phyloP scores from a whole-genome alignment of 768 basidiomycete genomes.

The Amanita pseudoporphyria region DNA sequence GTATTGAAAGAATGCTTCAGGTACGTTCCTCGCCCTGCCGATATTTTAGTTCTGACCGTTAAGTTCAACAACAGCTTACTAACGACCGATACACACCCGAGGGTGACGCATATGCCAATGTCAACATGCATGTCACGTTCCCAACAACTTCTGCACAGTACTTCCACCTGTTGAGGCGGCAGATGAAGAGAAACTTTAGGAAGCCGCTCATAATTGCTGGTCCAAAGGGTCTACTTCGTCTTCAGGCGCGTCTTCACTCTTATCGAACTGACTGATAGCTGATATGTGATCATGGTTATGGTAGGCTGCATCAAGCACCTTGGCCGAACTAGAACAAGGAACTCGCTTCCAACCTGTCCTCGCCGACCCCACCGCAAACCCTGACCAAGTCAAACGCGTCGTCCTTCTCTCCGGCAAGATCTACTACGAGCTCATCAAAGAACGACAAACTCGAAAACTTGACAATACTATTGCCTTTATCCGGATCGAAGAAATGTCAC shows the following conservation, averaged over 20 bases:
- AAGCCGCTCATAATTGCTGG: slow-evolving; percentile 81
- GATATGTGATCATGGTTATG: background rate
- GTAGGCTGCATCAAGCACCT: slow-evolving; percentile 64
- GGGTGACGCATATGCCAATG: slow-evolving; percentile 31
- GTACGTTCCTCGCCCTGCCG: slow-evolving; percentile 22
- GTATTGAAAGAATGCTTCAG: slow-evolving; percentile 88
- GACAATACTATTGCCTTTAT: slow-evolving; percentile 53
- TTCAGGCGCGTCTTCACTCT: slow-evolving; percentile 41
- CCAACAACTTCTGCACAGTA: slow-evolving; percentile 89
- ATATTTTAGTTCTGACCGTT: background rate
- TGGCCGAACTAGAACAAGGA: slow-evolving; percentile 50
- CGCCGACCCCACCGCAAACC: slow-evolving; percentile 33
- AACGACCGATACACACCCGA: slow-evolving; percentile 49
- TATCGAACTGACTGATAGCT: background rate
- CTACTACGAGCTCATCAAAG: slow-evolving; percentile 79
- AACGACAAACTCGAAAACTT: slow-evolving; percentile 42
- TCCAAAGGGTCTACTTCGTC: slow-evolving; percentile 75
- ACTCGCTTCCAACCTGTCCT: slow-evolving; percentile 64
- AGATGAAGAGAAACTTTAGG: slow-evolving; percentile 76
- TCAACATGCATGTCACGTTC: slow-evolving; percentile 81
- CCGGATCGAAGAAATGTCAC: slow-evolving; percentile 78
- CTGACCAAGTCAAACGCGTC: slow-evolving; percentile 44
- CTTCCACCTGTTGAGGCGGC: slow-evolving; percentile 86
- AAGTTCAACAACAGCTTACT: slow-evolving; percentile 44
- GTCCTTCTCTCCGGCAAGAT: slow-evolving; percentile 75